phyloP scores from a whole-genome alignment of 2,329 filamentous ascomycete genomes.

The Gnomoniopsis smithogilvyi region DNA sequence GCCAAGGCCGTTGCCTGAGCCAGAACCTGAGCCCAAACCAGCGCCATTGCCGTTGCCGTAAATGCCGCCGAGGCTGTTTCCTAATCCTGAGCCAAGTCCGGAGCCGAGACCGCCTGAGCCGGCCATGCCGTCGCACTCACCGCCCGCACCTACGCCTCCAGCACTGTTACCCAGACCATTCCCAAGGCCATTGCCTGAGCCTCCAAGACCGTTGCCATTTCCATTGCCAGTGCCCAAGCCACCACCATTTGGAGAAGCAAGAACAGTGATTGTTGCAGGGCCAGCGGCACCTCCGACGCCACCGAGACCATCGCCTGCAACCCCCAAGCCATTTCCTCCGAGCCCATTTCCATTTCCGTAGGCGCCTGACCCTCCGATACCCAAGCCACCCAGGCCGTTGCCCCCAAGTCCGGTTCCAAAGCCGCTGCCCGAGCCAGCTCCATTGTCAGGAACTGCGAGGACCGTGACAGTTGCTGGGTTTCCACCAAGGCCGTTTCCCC shows the following conservation, averaged over 20 bases:
- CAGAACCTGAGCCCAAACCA: background rate
- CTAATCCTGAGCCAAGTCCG: no score
- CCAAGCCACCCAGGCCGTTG: slow-evolving; percentile 10
- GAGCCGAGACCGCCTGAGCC: background rate
- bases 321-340: background rate
- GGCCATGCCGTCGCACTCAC: slow-evolving; percentile 4
- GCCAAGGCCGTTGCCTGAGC: background rate
- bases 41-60: background rate
- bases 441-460: slow-evolving; percentile 1
- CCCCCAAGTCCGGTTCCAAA: background rate
- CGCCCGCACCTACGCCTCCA: slow-evolving; percentile 1
- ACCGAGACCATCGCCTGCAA: slow-evolving; percentile 10
- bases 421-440: background rate
- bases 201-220: background rate
- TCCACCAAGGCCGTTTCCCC: background rate
- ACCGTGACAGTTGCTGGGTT: slow-evolving; percentile 5
- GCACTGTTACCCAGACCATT: background rate
- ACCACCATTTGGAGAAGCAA: slow-evolving; percentile 8
- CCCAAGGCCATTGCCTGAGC: background rate
- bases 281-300: slow-evolving; percentile 5
- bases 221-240: slow-evolving; percentile 6
- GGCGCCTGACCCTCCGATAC: background rate
- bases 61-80: slow-evolving; percentile 2
- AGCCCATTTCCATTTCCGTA: background rate
- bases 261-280: slow-evolving; percentile 12